Evolutionary conservation across 352 stramenopile genomes (phyloP).

Genomic region (Phytophthora quininea): DNA sequence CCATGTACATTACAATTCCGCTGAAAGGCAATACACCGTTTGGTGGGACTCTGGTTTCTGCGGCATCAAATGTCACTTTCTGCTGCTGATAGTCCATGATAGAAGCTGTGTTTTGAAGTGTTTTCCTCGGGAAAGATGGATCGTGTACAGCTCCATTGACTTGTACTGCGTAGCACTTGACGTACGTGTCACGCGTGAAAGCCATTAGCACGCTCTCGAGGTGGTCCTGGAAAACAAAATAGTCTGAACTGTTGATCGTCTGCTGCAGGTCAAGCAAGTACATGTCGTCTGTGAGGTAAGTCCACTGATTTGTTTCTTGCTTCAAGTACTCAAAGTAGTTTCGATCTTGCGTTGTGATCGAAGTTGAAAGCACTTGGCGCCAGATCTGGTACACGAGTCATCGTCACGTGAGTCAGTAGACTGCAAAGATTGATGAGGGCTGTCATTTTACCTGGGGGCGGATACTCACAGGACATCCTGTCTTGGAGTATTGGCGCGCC

Average conservation of each 20-base stretch:
- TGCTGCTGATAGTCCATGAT: neutral
- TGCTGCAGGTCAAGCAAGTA: conserved; percentile 85
- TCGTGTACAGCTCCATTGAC: conserved; percentile 59
- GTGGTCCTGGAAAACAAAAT: conserved; percentile 85
- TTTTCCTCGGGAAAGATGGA: conserved; percentile 3
- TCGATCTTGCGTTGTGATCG: conserved; percentile 37
- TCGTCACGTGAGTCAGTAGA: neutral
- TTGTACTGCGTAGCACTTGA: conserved; percentile 45
- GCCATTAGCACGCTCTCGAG: conserved; percentile 74
- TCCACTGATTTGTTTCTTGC: conserved; percentile 38
- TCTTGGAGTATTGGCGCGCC: conserved; percentile 81
- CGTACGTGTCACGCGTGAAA: conserved; percentile 68
- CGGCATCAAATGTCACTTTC: conserved; percentile 1
- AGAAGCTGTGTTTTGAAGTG: neutral
- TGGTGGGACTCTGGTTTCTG: conserved; percentile 45
- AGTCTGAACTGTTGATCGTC: conserved; percentile 74
- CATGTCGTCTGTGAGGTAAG: conserved; percentile 78
- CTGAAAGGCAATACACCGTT: conserved; percentile 78
- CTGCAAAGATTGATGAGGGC: neutral
- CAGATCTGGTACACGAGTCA: conserved; percentile 45
- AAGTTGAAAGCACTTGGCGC: conserved; percentile 54
- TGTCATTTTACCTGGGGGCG: conserved; percentile 45
- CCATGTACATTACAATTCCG: conserved; percentile 75
- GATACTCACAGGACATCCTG: conserved; percentile 63
- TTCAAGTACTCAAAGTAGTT: conserved; percentile 60